Conservation (phyloP, 2,329 filamentous ascomycete species). For the Sarocladium brachiariae region DNA sequence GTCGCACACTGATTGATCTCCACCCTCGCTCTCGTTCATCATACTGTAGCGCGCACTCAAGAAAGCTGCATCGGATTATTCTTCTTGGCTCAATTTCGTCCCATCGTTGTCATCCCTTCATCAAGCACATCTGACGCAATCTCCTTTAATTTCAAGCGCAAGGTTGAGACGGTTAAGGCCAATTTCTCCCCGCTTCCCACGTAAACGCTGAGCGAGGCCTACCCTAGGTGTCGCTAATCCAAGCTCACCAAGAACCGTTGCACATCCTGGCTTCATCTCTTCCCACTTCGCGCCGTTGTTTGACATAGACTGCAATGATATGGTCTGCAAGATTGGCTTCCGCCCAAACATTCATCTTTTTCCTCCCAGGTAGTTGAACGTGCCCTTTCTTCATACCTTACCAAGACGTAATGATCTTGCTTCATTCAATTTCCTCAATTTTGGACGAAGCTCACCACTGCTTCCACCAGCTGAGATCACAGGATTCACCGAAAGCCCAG, state of each 20-base stretch:
- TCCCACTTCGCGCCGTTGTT: conserved; percentile 1
- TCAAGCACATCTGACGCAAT: not conserved
- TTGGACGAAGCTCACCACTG: conserved; percentile 25
- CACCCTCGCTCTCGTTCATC: too few relatives aligned
- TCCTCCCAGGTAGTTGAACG: not conserved
- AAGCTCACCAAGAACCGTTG: not conserved
- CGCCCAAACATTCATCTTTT: not conserved
- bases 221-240: not conserved
- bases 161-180: too few relatives aligned
- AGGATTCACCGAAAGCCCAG: conserved; percentile 31
- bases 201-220: too few relatives aligned
- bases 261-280: not conserved
- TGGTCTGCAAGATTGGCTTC: not conserved
- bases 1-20: conserved; percentile 8
- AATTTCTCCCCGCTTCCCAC: too few relatives aligned
- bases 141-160: too few relatives aligned
- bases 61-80: too few relatives aligned
- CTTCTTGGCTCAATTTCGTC: not conserved
- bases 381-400: too few relatives aligned
- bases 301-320: not conserved
- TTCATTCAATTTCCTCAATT: conserved; percentile 57
- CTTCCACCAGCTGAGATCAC: conserved; percentile 14
- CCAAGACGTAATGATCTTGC: not conserved
- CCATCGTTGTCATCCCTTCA: not conserved
- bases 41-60: too few relatives aligned